These are phyloP conservation scores for Phialocephala sp. DNA, from an alignment of 2,329 filamentous ascomycete genomes.

Conservation along the genomic window DNA sequence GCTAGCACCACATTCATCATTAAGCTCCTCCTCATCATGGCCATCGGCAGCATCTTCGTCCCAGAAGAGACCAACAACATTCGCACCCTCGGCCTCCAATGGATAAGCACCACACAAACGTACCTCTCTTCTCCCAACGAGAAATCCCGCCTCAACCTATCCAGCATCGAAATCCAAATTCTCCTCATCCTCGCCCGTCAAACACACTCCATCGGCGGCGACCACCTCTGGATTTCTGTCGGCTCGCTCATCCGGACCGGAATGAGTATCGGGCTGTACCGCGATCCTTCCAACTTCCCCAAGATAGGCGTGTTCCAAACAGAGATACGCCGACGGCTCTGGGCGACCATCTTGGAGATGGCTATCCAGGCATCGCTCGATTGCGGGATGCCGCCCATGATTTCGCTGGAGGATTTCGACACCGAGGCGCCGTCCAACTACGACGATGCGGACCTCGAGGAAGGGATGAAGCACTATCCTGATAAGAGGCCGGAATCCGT, in stretches of 20 bases:
- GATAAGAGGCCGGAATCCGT: conserved; percentile 33
- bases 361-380: conserved; percentile 58
- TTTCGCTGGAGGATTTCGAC: conserved; percentile 56
- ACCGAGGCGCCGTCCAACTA: conserved; percentile 55
- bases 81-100: conserved; percentile 29
- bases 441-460: conserved; percentile 56
- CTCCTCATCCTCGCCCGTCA: conserved; percentile 58
- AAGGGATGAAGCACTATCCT: conserved; percentile 39
- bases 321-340: conserved; percentile 61
- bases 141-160: conserved; percentile 56
- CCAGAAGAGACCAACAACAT: conserved; percentile 16
- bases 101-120: conserved; percentile 33
- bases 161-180: conserved; percentile 57
- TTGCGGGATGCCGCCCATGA: conserved; percentile 55
- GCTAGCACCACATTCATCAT: conserved; percentile 27
- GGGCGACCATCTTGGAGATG: conserved; percentile 61
- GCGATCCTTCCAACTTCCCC: conserved; percentile 57
- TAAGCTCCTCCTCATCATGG: conserved; percentile 37
- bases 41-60: conserved; percentile 30
- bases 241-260: conserved; percentile 58
- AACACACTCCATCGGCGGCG: conserved; percentile 53
- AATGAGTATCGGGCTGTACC: conserved; percentile 63
- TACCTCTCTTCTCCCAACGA: conserved; percentile 43
- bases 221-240: conserved; percentile 58
- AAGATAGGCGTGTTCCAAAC: conserved; percentile 53